Evolutionary conservation across 805 yeast species (phyloP).

Genomic region (Huiozyma sinensis): DNA sequence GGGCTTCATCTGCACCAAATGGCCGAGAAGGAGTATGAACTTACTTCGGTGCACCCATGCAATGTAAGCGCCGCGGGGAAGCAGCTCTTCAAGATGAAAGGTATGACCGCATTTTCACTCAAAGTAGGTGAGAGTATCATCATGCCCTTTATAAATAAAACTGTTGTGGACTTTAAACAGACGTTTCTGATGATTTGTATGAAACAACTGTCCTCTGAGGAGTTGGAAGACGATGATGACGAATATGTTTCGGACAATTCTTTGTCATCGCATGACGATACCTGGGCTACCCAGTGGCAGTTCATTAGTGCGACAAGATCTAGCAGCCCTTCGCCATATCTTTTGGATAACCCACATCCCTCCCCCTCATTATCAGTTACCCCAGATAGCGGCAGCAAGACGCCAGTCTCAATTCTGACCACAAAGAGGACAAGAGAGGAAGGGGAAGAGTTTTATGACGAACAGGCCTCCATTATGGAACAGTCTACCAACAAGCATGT

Average conservation of each 20-base stretch:
- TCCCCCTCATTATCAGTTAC: background rate
- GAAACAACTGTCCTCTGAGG: slow-evolving; percentile 26
- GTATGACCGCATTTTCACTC: slow-evolving; percentile 29
- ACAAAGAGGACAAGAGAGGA: background rate
- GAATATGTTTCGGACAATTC: slow-evolving; percentile 12
- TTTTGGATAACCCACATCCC: too few species aligned
- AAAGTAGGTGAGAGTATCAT: slow-evolving; percentile 50
- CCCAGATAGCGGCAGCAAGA: background rate
- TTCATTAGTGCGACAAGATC: background rate
- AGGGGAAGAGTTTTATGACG: too few species aligned
- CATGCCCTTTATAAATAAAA: slow-evolving; percentile 53
- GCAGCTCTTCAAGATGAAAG: slow-evolving; percentile 10
- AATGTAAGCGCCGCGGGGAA: slow-evolving; percentile 4
- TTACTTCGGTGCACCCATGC: slow-evolving; percentile 5
- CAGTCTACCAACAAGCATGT: background rate
- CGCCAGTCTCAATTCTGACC: background rate
- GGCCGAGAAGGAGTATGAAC: slow-evolving; percentile 12
- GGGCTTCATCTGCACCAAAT: too few species aligned
- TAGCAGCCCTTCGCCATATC: background rate
- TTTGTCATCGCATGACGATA: background rate
- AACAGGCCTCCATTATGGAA: background rate
- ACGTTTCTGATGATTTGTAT: slow-evolving; percentile 27
- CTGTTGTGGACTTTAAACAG: slow-evolving; percentile 51
- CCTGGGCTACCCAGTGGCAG: background rate
- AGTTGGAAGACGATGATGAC: slow-evolving; percentile 27